Base-by-base conservation (phyloP, 2,329 filamentous ascomycete species). In the Cercospora zeina region DNA sequence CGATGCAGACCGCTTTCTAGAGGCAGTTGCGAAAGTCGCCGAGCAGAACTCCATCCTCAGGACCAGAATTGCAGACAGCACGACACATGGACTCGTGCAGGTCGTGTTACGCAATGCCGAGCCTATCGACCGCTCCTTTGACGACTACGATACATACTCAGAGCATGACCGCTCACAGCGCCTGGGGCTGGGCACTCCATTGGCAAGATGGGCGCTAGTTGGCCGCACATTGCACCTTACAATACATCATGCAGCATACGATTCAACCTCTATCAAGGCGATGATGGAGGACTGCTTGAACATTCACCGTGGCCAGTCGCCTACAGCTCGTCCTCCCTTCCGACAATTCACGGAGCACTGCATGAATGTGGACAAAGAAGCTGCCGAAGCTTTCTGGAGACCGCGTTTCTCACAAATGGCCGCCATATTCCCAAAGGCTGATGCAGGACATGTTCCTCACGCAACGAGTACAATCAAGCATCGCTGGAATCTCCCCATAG, bases 11-110 rank as follows among this genome's bases (percentile, higher is more conserved):
- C 42, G 42, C 13, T 49, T 49, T 4, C 13, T 49, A 0, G 21
- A 49, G 4, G 21, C 42, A 7, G 24, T 30, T 27, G 42, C 42
- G 42, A 49, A 30, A 49, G 42, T 49, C 42, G 42, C 42, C 2
- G 42, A 49, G 42, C 42, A 49, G 42, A 49, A 49, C n/a, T 9
- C 42, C 42, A 49, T 49, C 21, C 42, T 49, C 2, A 49, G 21
- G 13, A 49, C 42, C 21, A 49, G 42, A 27, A n/a, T 49, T 49
- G 42, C 42, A 30, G 42, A 49, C 21, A 49, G 42, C 42, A n/a
- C 42, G 21, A 49, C 42, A n/a, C 42, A 49, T 2, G 42, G 42
- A 30, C 42, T 49, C 24, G 42, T 49, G 21, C 42, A 49, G 42
- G 42, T 49, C 42, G 21, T 49, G 2, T n/a, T 49, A 30, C 42